These are phyloP conservation scores for Cytospora piceicola DNA, from an alignment of 2,329 filamentous ascomycete genomes.

Conservation along the genomic window DNA sequence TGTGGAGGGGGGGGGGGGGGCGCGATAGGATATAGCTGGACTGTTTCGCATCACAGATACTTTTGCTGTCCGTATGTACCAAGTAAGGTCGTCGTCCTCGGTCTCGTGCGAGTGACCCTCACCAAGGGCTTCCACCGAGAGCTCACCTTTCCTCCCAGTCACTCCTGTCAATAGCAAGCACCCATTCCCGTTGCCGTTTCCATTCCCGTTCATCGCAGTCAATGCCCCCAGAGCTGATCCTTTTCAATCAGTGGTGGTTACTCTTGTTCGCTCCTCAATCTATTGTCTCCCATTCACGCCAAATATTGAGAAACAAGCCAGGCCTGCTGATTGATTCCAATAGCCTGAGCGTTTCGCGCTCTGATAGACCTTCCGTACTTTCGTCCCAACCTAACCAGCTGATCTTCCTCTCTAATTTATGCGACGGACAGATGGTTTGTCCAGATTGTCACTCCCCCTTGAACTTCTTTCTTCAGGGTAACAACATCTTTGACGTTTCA, in stretches of 20 bases:
- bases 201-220: neutral
- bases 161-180: neutral
- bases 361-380: neutral
- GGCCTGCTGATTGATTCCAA: neutral
- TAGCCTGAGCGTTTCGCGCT: neutral
- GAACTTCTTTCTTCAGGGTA: neutral
- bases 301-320: neutral
- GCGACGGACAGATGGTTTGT: neutral
- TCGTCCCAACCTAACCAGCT: conserved; percentile 1
- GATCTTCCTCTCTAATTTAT: neutral
- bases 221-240: neutral
- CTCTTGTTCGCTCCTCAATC: neutral
- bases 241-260: neutral
- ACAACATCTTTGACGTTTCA: neutral
- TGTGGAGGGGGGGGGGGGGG: too few relatives aligned
- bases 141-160: neutral
- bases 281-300: neutral
- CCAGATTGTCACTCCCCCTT: neutral
- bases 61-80: neutral
- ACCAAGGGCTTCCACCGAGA: neutral
- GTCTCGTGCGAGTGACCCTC: neutral
- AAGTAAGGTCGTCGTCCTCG: neutral
- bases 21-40: neutral
- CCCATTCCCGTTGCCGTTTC: too few relatives aligned
- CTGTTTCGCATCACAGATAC: too few relatives aligned